Base-by-base conservation (phyloP, 768 basidiomycete genomes). In the Psilocybe cyanescens region DNA sequence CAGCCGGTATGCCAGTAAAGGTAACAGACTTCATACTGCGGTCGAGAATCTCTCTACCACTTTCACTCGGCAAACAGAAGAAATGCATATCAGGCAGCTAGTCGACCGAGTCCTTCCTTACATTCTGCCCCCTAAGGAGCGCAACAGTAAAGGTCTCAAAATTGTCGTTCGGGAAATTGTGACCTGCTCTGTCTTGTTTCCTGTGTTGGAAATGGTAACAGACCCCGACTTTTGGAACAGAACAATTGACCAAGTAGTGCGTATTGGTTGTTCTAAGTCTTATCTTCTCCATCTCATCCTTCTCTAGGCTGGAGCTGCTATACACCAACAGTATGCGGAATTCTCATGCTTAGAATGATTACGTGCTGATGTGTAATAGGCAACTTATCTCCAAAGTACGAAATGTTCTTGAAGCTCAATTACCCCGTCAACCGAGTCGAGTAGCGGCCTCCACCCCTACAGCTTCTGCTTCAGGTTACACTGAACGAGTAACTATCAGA, bases 181-280 rank as follows among this genome's bases (percentile, higher is more conserved):
- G 0, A 84, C 91, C 3, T 96, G 94, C 70, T 80, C 89, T 2
- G 86, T 97, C 3, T 70, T 98, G 44, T 88, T 91, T 69, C 95
- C 97, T 11, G 74, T 97, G 57, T 88, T 97, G 81, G 94, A 98
- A 52, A 93, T 97, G 89, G 71, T 98, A 37, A 83, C 91, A 30
- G 97, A 99, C 72, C 94, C 95, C 4, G 97, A 99, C 74, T 97
- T 97, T 65, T 98, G 95, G 95, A 99, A 99, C 76, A 82, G 87
- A 60, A 85, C 86, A 39, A 92, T 98, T 53, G 96, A 98, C 73
- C 89, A 95, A 76, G 86, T 93, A 78, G 96, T 95, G 72, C 76
- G 93, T 45, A 30, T 12, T 31, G n/a, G 6, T 45, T 35, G 5
- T 52, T 58, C 28, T 45, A 12, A 45, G n/a, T 49, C 31, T 16